Base-by-base conservation (phyloP, 1,284 basidiomycete species). In the Wolfiporia cocos region DNA sequence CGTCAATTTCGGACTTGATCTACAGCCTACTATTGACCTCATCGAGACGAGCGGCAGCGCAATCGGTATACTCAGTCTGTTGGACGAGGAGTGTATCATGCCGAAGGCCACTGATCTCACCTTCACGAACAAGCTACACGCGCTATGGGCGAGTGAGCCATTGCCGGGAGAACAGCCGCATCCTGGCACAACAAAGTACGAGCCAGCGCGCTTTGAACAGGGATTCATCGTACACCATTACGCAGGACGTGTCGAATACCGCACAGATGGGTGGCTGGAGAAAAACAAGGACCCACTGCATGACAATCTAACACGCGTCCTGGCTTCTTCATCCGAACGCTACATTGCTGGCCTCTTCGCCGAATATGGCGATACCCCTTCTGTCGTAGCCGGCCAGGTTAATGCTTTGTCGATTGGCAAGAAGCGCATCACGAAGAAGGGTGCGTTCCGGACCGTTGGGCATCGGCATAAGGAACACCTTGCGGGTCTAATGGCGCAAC, bases 61-160 rank as follows among this genome's bases (percentile, higher is more conserved):
- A 7, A 93, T 99, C 51, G 96, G 96, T 47, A 88, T 99, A 43
- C 75, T 99, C 30, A 92, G 92, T 48, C 86, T 89, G 53, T 71
- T 99, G 36, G 96, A 99, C 61, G 96, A 99, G 61, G 96, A 98
- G 57, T 99, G 94, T 61, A 99, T 99, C 65, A 99, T 99, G 95
- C 96, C 96, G 34, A 93, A 91, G 64, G 96, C 95, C 3, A 93
- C 88, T 5, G 96, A 99, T 62, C 66, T 81, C 39, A 98, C 94
- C 0, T 98, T 99, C 64, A 95, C 92, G 23, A 85, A 93, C 63
- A 99, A 98, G 66, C 75, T 98, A 2, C 74, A 88, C 54, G 68
- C 73, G 17, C 67, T 90, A 42, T 91, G 87, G 87, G 67, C 71
- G 17, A 66, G 66, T 5, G 71, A 75, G 19, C 50, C 61, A 31